Evolutionary conservation across 2,329 filamentous ascomycete species (phyloP), one percentile per base, ranked within the genome.

Genomic region (Botrytis tulipae): DNA sequence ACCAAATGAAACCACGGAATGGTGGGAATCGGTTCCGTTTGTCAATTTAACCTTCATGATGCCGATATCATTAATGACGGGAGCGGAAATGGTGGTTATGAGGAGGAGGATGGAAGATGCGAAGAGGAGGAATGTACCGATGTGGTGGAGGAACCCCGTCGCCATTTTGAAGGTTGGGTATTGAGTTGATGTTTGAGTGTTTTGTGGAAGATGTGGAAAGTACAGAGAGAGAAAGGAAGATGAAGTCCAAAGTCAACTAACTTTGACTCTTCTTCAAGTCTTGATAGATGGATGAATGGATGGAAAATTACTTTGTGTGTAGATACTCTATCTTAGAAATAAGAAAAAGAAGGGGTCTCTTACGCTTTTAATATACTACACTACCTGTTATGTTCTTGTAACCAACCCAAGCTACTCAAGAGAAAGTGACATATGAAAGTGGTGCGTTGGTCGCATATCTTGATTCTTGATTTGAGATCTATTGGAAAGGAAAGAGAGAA

Each of bases 81-180:
- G 89, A 0, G 89, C 83, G 3, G 88, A 87, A 75, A 91, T 87
- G 75, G 84, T 85, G 73, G 87, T 87, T 75, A 91, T 83, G 74
- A 91, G 81, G 73, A 91, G 84, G 67, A 91, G 84, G 70, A 89
- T 82, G 63, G 86, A 83, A 61, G 88, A 84, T 51, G 83, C 82
- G 73, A 91, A 84, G 67, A 91, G 84, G 77, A 90, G 81, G 76
- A 88, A 85, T 42, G 87, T 87, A 80, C 88, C 89, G 71, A 90
- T 81, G 79, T 89, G 85, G 81, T 89, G 87, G 76, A 89, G 76
- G 63, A 79, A 72, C 18, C 79, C 79, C 1, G 78, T 80, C 1
- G 76, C 77, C 78, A 80, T 80, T 73, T 66, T 76, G 76, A 73
- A 22, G 62, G 42, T 71, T 69, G 70, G 22, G 18, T 35, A 16